Evolutionary conservation across 306 rosid genomes (phyloP).

Genomic region (Hippophae gyantsensis): DNA sequence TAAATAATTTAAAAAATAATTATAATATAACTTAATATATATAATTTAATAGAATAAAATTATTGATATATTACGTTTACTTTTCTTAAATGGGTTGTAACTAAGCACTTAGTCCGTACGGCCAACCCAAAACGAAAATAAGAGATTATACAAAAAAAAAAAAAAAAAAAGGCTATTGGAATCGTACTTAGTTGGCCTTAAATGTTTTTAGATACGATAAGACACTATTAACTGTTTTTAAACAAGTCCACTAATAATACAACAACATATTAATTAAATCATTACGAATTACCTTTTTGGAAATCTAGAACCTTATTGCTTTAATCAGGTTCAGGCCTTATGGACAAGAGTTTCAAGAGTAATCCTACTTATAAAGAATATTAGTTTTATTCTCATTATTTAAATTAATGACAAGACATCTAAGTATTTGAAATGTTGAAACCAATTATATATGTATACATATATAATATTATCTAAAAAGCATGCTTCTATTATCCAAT

Average conservation of each 20-base stretch:
- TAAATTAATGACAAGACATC: neutral
- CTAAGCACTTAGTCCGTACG: constrained; percentile 51
- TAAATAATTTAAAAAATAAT: no score
- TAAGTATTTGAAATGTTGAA: constrained; percentile 25
- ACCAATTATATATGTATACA: constrained; percentile 39
- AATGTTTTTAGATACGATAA: constrained; percentile 25
- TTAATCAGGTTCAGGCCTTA: constrained; percentile 58
- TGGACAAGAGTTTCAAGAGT: constrained; percentile 45
- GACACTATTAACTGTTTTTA: constrained; percentile 17
- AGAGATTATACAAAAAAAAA: neutral
- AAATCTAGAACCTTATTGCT: constrained; percentile 54
- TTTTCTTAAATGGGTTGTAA: constrained; percentile 27
- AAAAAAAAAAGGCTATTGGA: neutral
- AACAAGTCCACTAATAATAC: constrained; percentile 25
- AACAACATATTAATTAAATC: constrained; percentile 31
- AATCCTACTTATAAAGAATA: neutral
- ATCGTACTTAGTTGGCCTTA: constrained; percentile 48
- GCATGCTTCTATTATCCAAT: constrained; percentile 31
- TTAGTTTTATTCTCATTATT: constrained; percentile 16
- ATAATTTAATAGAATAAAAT: no score
- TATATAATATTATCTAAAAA: constrained; percentile 18
- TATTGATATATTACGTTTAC: no score
- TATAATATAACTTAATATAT: no score
- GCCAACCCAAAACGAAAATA: constrained; percentile 31
- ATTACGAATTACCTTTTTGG: constrained; percentile 24